phyloP scores from a whole-genome alignment of 495 filamentous ascomycete species.

The Saxophila tyrrhenica region DNA sequence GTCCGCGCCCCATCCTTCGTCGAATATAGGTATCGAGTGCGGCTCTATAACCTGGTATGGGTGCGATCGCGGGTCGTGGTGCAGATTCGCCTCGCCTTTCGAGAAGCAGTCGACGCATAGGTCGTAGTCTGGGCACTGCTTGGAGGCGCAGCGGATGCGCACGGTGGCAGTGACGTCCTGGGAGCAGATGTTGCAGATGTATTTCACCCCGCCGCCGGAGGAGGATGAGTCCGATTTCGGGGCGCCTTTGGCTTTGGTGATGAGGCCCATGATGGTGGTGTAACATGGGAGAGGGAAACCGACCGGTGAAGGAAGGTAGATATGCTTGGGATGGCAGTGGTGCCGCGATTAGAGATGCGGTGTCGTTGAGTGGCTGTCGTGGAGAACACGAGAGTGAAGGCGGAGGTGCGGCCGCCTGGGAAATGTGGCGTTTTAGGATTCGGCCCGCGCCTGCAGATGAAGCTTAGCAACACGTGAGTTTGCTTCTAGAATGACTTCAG shows the following conservation, averaged over 20 bases:
- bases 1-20: slow-evolving; percentile 91
- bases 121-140: slow-evolving; percentile 82
- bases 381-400: too few species aligned
- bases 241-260: slow-evolving; percentile 21
- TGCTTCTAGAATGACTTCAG: not conserved
- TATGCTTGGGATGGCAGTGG: too few species aligned
- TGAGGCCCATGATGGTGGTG: slow-evolving; percentile 15
- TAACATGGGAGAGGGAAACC: too few species aligned
- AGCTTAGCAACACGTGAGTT: not conserved
- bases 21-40: slow-evolving; percentile 93
- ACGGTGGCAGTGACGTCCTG: slow-evolving; percentile 57
- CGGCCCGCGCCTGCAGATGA: not conserved
- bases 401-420: not conserved
- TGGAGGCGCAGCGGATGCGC: slow-evolving; percentile 80
- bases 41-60: slow-evolving; percentile 92
- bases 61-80: slow-evolving; percentile 77
- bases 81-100: slow-evolving; percentile 58
- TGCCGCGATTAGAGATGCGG: too few species aligned
- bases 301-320: too few species aligned
- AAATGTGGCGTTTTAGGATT: not conserved
- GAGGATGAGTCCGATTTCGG: slow-evolving; percentile 1
- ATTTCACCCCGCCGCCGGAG: slow-evolving; percentile 21
- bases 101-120: slow-evolving; percentile 94
- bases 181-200: slow-evolving; percentile 60
- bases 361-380: too few species aligned